Evolutionary conservation across 257 asterid genomes (phyloP), one percentile per base, ranked within the genome.

Genomic region (Fraxinus americana): DNA sequence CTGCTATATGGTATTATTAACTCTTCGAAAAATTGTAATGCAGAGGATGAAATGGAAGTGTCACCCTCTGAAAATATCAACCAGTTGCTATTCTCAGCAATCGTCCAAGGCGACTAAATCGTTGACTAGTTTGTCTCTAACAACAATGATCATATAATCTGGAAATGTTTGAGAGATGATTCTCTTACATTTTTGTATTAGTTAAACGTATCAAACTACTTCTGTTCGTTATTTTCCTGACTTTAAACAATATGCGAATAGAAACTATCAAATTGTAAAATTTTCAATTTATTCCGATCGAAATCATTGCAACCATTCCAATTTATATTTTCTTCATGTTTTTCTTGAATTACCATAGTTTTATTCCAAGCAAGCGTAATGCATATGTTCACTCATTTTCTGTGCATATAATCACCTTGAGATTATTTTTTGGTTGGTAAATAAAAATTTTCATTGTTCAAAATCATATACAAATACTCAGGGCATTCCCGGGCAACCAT

Each of bases 41-140:
- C 90, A 95, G 98, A 75, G 74, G 84, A 88, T 4, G 87, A 81
- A 14, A 73, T 65, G 50, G 91, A 74, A 77, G 96, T 87, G 74
- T 87, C 91, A 0, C 92, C 74, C 63, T 73, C 90, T n/a, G 86
- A 88, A 65, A 89, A 88, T 76, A 84, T 95, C 82, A 95, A 95
- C 85, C 94, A 88, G 80, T 66, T 91, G 88, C 82, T 95, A 59
- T 95, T 95, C 89, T 91, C 99, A 1, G 98, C 97, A 45, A 93
- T 95, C 57, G 91, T 95, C 74, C 96, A 87, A 43, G 87, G 84
- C 77, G 90, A 87, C 87, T 94, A 77, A 84, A 39, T 17, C 1
- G 25, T 11, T 4, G 29, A 59, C 30, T 59, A 23, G 12, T 21
- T 48, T 70, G 59, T 39, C 6, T 36, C 45, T 50, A 38, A 7